phyloP scores from a whole-genome alignment of 1,139 yeast genomes.

The Scheffersomyces quercinus region DNA sequence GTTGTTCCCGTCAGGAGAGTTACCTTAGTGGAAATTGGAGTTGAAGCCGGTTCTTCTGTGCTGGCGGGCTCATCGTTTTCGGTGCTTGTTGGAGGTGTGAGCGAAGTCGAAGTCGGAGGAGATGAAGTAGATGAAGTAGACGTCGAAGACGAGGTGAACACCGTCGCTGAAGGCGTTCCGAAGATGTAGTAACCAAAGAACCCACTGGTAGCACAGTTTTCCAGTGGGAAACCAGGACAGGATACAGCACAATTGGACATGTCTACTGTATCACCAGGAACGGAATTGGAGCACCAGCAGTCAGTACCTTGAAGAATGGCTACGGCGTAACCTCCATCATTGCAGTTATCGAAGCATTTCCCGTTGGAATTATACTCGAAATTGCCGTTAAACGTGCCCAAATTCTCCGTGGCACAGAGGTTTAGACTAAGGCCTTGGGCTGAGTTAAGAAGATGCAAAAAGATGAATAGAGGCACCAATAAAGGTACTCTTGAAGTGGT shows the following conservation, averaged over 20 bases:
- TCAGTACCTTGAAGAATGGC: constrained; percentile 52
- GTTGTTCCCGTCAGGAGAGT: neutral
- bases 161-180: constrained; percentile 15
- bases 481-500: too few relatives aligned
- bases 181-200: constrained; percentile 37
- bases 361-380: constrained; percentile 53
- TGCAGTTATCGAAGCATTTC: constrained; percentile 50
- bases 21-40: neutral
- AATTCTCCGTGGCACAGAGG: constrained; percentile 51
- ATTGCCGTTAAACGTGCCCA: constrained; percentile 25
- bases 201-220: constrained; percentile 35
- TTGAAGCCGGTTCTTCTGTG: neutral
- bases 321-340: constrained; percentile 44
- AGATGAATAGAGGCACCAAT: neutral
- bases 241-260: constrained; percentile 39
- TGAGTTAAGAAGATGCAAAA: constrained; percentile 3
- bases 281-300: constrained; percentile 64
- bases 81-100: constrained; percentile 3
- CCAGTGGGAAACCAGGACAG: constrained; percentile 53
- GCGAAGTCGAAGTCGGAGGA: constrained; percentile 6
- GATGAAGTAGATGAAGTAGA: constrained; percentile 5
- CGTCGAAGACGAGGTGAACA: constrained; percentile 9
- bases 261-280: constrained; percentile 43
- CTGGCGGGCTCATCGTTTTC: constrained; percentile 4
- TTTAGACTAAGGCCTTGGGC: constrained; percentile 11